These are phyloP conservation scores for Amanita molliuscula DNA, from an alignment of 768 basidiomycete genomes.

Conservation along the genomic window DNA sequence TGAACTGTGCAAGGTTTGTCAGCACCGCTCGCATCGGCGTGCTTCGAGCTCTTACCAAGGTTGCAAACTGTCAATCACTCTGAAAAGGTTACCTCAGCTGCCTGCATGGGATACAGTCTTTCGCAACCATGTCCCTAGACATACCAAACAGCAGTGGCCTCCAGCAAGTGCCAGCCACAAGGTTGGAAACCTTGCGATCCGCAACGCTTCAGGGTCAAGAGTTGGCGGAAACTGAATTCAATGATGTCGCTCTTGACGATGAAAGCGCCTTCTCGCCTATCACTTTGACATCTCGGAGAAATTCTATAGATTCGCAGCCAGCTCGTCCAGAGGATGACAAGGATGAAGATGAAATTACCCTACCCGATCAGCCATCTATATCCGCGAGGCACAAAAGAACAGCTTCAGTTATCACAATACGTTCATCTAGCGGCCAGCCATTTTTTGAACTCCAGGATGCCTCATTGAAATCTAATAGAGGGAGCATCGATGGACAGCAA, in stretches of 20 bases:
- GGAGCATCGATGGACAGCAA: constrained; percentile 52
- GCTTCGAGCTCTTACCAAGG: background rate
- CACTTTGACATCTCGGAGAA: constrained; percentile 18
- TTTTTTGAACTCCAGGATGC: constrained; percentile 47
- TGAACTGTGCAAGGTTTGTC: background rate
- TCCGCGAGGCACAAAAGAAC: constrained; percentile 48
- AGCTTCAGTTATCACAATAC: constrained; percentile 47
- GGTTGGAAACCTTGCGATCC: constrained; percentile 41
- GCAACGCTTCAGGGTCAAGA: constrained; percentile 9
- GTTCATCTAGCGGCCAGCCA: constrained; percentile 38
- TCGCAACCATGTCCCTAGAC: background rate
- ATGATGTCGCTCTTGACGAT: constrained; percentile 51
- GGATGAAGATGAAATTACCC: background rate
- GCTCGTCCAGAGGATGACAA: background rate
- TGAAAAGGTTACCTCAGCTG: background rate
- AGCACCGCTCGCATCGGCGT: background rate
- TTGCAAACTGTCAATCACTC: background rate
- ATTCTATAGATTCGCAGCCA: background rate
- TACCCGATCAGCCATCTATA: background rate
- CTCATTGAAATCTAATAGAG: constrained; percentile 26
- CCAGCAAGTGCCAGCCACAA: background rate
- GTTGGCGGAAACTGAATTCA: constrained; percentile 53
- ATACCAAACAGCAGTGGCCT: background rate
- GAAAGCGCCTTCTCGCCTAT: constrained; percentile 28
- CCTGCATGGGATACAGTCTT: background rate